Conservation (phyloP, 192 early-diverging fungal genomes). For the Entophlyctis helioformis region DNA sequence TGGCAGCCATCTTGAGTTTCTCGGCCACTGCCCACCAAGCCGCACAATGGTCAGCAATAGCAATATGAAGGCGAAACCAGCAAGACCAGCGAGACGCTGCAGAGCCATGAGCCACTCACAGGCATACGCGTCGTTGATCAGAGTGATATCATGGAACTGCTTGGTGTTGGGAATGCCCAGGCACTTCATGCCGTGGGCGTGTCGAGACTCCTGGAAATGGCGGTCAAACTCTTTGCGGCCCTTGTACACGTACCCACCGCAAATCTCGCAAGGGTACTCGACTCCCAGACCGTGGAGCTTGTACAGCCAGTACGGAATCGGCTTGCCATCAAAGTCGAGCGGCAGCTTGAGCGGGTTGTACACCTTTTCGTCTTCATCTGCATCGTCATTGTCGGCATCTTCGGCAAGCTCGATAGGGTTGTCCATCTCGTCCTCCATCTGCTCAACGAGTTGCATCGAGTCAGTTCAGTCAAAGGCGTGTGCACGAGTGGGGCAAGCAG, state of each 20-base stretch:
- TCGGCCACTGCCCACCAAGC: conserved; percentile 60
- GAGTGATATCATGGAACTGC: conserved; percentile 83
- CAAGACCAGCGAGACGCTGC: too few relatives aligned
- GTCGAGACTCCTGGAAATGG: conserved; percentile 91
- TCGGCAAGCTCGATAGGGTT: conserved; percentile 60
- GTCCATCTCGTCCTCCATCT: conserved; percentile 3
- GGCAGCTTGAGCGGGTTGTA: conserved; percentile 96
- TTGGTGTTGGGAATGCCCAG: conserved; percentile 85
- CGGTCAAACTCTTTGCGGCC: conserved; percentile 92
- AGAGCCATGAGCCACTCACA: conserved; percentile 33
- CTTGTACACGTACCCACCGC: conserved; percentile 88
- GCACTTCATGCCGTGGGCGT: conserved; percentile 86
- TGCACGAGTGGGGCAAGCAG: too few relatives aligned
- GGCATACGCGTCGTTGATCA: conserved; percentile 83
- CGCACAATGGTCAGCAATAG: not conserved
- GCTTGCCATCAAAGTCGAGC: conserved; percentile 96
- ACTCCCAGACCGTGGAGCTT: conserved; percentile 92
- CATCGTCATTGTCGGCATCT: conserved; percentile 54
- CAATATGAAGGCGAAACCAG: not conserved
- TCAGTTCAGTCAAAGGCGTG: too few relatives aligned
- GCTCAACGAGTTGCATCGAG: too few relatives aligned
- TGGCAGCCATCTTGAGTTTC: conserved; percentile 59
- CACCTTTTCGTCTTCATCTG: conserved; percentile 73
- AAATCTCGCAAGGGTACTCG: conserved; percentile 93
- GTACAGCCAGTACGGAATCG: conserved; percentile 98